phyloP scores from a whole-genome alignment of 768 basidiomycete genomes.

The Mycena vitilis region DNA sequence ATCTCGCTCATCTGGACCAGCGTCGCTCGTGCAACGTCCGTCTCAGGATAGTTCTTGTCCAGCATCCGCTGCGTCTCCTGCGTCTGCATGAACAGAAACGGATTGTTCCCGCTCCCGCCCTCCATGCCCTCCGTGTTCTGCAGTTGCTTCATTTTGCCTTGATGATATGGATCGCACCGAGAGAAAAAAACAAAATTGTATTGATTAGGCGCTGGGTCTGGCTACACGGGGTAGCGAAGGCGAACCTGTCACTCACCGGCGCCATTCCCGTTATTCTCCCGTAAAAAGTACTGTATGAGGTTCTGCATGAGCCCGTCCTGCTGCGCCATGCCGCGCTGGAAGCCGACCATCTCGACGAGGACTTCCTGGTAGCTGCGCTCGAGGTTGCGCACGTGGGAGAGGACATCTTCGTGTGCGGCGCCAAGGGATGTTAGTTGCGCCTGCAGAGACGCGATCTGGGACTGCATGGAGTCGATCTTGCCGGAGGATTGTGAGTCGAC shows the following conservation, averaged over 20 bases:
- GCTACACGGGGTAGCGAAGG: slow-evolving; percentile 25
- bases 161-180: slow-evolving; percentile 10
- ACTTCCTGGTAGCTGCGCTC: slow-evolving; percentile 76
- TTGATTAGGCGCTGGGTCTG: slow-evolving; percentile 32
- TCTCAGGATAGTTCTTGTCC: slow-evolving; percentile 57
- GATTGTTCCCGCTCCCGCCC: slow-evolving; percentile 33
- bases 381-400: slow-evolving; percentile 65
- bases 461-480: slow-evolving; percentile 48
- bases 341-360: slow-evolving; percentile 77
- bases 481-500: slow-evolving; percentile 40
- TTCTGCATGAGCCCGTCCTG: slow-evolving; percentile 88
- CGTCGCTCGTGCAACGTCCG: slow-evolving; percentile 74
- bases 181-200: slow-evolving; percentile 29
- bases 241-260: slow-evolving; percentile 38
- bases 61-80: slow-evolving; percentile 65
- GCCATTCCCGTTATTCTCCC: slow-evolving; percentile 60
- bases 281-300: slow-evolving; percentile 84
- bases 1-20: slow-evolving; percentile 85
- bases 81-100: slow-evolving; percentile 67
- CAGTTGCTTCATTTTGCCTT: slow-evolving; percentile 38
- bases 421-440: slow-evolving; percentile 57
- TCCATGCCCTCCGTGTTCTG: slow-evolving; percentile 23
- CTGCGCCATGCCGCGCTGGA: slow-evolving; percentile 81
- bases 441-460: slow-evolving; percentile 47
- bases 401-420: slow-evolving; percentile 63